These are phyloP conservation scores for Solidago caesia DNA, from an alignment of 129 eudicot genomes.

Conservation along the genomic window DNA sequence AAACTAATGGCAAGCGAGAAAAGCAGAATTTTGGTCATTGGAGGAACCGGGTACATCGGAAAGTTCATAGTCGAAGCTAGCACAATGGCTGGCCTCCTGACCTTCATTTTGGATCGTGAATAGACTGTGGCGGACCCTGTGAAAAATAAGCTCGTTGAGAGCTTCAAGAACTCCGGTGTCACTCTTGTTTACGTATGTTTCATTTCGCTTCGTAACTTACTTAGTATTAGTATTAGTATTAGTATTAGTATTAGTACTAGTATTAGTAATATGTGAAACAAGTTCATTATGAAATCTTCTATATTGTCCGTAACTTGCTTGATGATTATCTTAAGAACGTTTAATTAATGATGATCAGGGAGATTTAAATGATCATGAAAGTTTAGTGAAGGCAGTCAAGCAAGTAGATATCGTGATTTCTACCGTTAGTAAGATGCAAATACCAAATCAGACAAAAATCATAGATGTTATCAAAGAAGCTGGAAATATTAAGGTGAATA, in stretches of 20 bases:
- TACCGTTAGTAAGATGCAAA: conserved; percentile 34
- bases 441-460: conserved; percentile 52
- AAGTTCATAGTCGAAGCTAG: conserved; percentile 68
- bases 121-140: conserved; percentile 53
- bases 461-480: conserved; percentile 67
- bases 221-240: too few species aligned
- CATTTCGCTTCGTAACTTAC: too few species aligned
- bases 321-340: background rate
- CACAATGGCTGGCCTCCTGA: conserved; percentile 55
- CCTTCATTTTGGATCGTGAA: conserved; percentile 54
- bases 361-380: conserved; percentile 55
- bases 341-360: conserved; percentile 33
- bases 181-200: conserved; percentile 44
- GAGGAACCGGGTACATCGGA: conserved; percentile 81
- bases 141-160: conserved; percentile 48
- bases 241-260: too few species aligned
- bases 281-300: too few species aligned
- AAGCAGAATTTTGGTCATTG: conserved; percentile 65
- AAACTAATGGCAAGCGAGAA: conserved; percentile 48
- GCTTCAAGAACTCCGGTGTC: conserved; percentile 62
- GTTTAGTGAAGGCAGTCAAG: conserved; percentile 42
- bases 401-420: conserved; percentile 56
- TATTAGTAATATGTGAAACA: too few species aligned
- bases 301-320: too few species aligned
- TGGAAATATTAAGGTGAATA: conserved; percentile 61